Evolutionary conservation across 2,329 filamentous ascomycete genomes (phyloP).

Genomic region (Epichloe amarillans): DNA sequence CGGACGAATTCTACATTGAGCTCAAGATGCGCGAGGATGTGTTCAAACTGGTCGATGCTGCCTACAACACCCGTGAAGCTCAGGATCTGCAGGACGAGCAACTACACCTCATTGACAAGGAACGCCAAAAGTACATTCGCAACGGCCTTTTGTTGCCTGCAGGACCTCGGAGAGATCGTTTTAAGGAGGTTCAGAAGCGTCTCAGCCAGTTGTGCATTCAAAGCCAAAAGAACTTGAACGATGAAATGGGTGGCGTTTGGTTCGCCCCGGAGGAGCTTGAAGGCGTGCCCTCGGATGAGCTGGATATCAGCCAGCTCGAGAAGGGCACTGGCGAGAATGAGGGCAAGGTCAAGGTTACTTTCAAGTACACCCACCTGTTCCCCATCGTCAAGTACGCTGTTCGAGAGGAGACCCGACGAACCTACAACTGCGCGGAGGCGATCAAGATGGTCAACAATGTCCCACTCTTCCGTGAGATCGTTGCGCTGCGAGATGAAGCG

Average conservation of each 20-base stretch:
- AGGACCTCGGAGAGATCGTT: conserved; percentile 58
- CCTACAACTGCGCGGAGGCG: conserved; percentile 12
- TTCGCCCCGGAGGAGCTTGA: conserved; percentile 60
- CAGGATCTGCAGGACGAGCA: conserved; percentile 53
- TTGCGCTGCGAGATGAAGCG: conserved; percentile 63
- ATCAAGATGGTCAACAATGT: conserved; percentile 53
- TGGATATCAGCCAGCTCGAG: conserved; percentile 49
- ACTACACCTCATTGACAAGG: conserved; percentile 60
- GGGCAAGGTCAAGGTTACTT: conserved; percentile 60
- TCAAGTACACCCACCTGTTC: conserved; percentile 76
- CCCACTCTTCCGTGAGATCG: conserved; percentile 59
- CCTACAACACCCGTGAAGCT: conserved; percentile 38
- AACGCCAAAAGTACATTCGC: conserved; percentile 62
- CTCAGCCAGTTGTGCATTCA: conserved; percentile 60
- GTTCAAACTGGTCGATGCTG: conserved; percentile 51
- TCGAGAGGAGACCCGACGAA: conserved; percentile 53
- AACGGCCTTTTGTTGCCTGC: conserved; percentile 62
- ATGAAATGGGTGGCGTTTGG: conserved; percentile 72
- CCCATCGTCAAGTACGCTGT: conserved; percentile 66
- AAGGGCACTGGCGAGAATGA: conserved; percentile 61
- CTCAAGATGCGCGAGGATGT: conserved; percentile 71
- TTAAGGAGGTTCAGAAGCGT: conserved; percentile 78
- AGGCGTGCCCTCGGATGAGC: conserved; percentile 59
- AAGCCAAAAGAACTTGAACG: conserved; percentile 70
- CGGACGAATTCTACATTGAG: conserved; percentile 68